Conservation (phyloP, 495 filamentous ascomycete species). For the Aspergillus heteromorphus region DNA sequence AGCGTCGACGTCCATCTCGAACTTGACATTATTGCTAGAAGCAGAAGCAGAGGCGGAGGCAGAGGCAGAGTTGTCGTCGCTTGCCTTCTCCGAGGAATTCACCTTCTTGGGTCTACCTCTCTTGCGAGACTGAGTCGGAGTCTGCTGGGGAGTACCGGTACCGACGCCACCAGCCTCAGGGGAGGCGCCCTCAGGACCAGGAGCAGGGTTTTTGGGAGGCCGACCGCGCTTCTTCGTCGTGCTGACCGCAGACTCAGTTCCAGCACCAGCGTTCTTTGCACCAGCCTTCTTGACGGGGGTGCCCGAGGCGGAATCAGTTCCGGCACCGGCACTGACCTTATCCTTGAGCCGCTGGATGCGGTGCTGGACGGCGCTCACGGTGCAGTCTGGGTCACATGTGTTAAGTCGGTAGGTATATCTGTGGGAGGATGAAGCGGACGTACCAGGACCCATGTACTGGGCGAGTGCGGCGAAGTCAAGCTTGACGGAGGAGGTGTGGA, state of each 20-base stretch:
- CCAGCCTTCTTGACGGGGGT: neutral
- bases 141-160: neutral
- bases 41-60: neutral
- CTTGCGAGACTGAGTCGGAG: neutral
- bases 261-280: neutral
- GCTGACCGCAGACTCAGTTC: neutral
- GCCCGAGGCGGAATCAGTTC: neutral
- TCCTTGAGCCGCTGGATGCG: constrained; percentile 24
- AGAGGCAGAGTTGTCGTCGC: too few relatives aligned
- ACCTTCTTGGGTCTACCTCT: neutral
- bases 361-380: constrained; percentile 24
- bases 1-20: neutral
- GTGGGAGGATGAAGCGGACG: neutral
- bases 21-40: neutral
- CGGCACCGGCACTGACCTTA: neutral
- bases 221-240: neutral
- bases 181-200: neutral
- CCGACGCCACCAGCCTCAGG: neutral
- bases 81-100: neutral
- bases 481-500: constrained; percentile 15
- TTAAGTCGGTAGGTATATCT: neutral
- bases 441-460: constrained; percentile 25
- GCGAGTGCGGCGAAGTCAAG: constrained; percentile 19
- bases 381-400: constrained; percentile 20
- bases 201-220: neutral